These are phyloP conservation scores for Fusarium chaquense DNA, from an alignment of 2,329 filamentous ascomycete species.

Conservation along the genomic window DNA sequence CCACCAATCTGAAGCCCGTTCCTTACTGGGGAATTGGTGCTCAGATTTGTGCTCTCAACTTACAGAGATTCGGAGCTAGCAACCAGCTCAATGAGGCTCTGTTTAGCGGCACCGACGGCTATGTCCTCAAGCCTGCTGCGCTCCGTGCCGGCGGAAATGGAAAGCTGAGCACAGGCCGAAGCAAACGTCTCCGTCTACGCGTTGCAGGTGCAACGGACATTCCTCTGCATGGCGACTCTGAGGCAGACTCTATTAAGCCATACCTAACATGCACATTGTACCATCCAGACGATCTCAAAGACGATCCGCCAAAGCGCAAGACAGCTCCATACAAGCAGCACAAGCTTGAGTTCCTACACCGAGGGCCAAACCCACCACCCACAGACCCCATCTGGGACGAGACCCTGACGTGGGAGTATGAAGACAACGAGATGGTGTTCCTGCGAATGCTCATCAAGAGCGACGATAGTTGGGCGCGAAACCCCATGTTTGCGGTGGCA, in stretches of 20 bases:
- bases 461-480: constrained; percentile 71
- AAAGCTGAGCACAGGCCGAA: constrained; percentile 58
- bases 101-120: constrained; percentile 73
- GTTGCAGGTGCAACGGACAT: constrained; percentile 73
- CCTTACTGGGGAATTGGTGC: constrained; percentile 76
- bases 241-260: constrained; percentile 67
- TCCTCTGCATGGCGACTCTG: constrained; percentile 64
- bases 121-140: constrained; percentile 72
- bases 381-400: constrained; percentile 76
- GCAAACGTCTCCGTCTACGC: constrained; percentile 66
- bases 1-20: constrained; percentile 71
- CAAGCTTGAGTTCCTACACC: constrained; percentile 66
- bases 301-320: constrained; percentile 69
- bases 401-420: constrained; percentile 74
- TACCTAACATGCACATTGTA: constrained; percentile 75
- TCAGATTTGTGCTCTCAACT: constrained; percentile 77
- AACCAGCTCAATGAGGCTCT: constrained; percentile 78
- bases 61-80: constrained; percentile 74
- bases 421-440: constrained; percentile 75
- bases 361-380: constrained; percentile 67
- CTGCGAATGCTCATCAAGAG: constrained; percentile 75
- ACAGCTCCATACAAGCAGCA: constrained; percentile 71
- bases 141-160: constrained; percentile 68
- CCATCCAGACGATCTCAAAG: constrained; percentile 65
- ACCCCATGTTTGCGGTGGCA: constrained; percentile 71